Evolutionary conservation across 2,329 filamentous ascomycete species (phyloP).

Genomic region (Spiromastix sp.): DNA sequence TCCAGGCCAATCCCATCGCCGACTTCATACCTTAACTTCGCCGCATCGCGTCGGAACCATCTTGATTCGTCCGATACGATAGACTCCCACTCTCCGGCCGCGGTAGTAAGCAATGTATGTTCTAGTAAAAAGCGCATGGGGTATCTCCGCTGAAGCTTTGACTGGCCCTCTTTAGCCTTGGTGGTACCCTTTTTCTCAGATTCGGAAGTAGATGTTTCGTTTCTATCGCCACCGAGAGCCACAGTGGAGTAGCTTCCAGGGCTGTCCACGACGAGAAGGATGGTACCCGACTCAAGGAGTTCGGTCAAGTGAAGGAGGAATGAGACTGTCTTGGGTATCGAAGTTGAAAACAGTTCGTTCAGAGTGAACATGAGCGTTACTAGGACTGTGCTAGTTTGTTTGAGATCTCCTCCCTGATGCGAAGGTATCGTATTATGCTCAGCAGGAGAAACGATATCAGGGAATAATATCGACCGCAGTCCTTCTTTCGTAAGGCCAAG

Average conservation of each 20-base stretch:
- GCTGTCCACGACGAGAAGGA: slow-evolving; percentile 82
- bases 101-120: slow-evolving; percentile 55
- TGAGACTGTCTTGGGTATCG: slow-evolving; percentile 62
- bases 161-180: slow-evolving; percentile 2
- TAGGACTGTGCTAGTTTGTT: slow-evolving; percentile 35
- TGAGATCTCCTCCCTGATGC: background rate
- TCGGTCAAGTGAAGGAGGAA: slow-evolving; percentile 63
- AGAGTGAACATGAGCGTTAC: slow-evolving; percentile 87
- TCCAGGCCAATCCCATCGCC: slow-evolving; percentile 79
- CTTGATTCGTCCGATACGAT: slow-evolving; percentile 63
- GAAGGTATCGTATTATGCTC: background rate
- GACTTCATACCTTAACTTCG: slow-evolving; percentile 64
- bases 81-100: slow-evolving; percentile 57
- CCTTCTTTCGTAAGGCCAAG: slow-evolving; percentile 30
- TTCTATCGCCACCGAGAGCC: slow-evolving; percentile 47
- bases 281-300: slow-evolving; percentile 45
- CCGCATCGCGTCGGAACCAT: slow-evolving; percentile 68
- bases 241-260: slow-evolving; percentile 88
- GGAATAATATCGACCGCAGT: slow-evolving; percentile 26
- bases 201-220: background rate
- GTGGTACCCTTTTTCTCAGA: slow-evolving; percentile 4
- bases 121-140: slow-evolving; percentile 92
- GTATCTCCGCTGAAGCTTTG: slow-evolving; percentile 46
- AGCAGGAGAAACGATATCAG: background rate
- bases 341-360: slow-evolving; percentile 83